Evolutionary conservation across 1,284 basidiomycete species (phyloP), one percentile per base, ranked within the genome.

Genomic region (Microbotryum saponariae): DNA sequence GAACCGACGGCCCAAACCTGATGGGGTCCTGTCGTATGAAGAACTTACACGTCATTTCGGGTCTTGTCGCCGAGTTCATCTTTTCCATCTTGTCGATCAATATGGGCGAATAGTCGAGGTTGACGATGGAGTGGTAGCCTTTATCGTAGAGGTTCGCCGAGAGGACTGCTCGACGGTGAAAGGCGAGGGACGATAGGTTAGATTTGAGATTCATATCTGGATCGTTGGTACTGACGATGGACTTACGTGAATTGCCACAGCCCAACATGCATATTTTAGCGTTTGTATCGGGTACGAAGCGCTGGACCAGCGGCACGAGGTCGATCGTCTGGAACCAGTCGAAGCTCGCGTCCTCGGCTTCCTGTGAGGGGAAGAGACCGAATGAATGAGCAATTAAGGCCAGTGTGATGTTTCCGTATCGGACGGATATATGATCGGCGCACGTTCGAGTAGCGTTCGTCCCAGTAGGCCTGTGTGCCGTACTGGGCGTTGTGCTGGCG

Each of bases 231-330:
- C 31, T 42, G 23, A 18, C 37, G 8, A 46, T 20, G 0, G n/a
- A 66, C 74, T 62, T 47, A 77, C 73, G 85, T 4, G 89, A 90
- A 76, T 93, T 94, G 6, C 91, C 91, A 72, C 91, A 94, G 53
- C 91, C 91, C 9, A 96, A 82, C 83, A 94, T 89, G 62, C 93
- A 76, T 66, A 94, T 88, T 33, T 82, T 78, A 1, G 85, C 80
- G 4, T 76, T 74, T 72, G 83, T 87, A 62, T 84, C 75, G 0
- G 86, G 86, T 25, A 91, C 81, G 49, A 85, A 75, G 51, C 80
- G 79, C 46, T 79, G 78, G 27, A 90, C 74, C 29, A 85, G 37
- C 2, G 53, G 53, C 25, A 33, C 37, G 53, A 54, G 53, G 12
- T 74, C 74, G 69, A 88, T 89, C 9, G 82, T 82, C 71, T 88